Conservation (phyloP, 2,329 filamentous ascomycete genomes). For the Furcasterigmium sp. region DNA sequence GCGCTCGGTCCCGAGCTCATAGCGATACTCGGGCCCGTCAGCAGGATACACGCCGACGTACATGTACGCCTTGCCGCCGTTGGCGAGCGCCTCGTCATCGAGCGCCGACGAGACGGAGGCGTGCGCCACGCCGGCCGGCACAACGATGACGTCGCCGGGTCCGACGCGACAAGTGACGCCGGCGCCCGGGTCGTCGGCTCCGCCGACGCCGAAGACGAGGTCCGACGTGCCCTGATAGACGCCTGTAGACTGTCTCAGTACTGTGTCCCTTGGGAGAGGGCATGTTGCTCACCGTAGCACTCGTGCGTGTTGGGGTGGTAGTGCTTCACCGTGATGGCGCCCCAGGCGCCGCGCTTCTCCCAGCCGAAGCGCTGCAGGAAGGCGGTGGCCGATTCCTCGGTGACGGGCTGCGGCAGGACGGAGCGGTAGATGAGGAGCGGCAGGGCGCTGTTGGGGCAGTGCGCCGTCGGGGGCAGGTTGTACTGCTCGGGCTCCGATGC, state of each 20-base stretch:
- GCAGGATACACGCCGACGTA: slow-evolving; percentile 17
- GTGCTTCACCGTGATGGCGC: slow-evolving; percentile 15
- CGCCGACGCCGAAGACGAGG: slow-evolving; percentile 13
- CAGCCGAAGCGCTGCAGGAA: slow-evolving; percentile 13
- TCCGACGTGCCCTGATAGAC: slow-evolving; percentile 16
- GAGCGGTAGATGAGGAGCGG: slow-evolving; percentile 15
- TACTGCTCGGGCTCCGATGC: slow-evolving; percentile 4
- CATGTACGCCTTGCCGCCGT: slow-evolving; percentile 8
- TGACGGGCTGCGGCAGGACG: slow-evolving; percentile 9
- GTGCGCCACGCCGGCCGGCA: slow-evolving; percentile 16
- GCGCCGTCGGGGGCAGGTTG: neutral
- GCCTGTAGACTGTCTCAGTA: no score
- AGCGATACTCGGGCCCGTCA: slow-evolving; percentile 1
- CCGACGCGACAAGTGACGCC: slow-evolving; percentile 12
- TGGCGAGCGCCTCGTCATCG: neutral
- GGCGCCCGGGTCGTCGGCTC: slow-evolving; percentile 5
- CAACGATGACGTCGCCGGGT: slow-evolving; percentile 14
- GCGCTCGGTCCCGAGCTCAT: slow-evolving; percentile 5
- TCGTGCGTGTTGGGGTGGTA: slow-evolving; percentile 18
- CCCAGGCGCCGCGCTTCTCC: slow-evolving; percentile 17
- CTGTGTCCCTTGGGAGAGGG: no score
- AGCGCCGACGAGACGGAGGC: slow-evolving; percentile 11
- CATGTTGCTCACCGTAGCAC: slow-evolving; percentile 14
- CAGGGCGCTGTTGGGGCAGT: slow-evolving; percentile 13
- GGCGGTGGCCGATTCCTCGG: slow-evolving; percentile 10